Evolutionary conservation across 805 yeast species (phyloP).

Genomic region (Ogataea henricii): DNA sequence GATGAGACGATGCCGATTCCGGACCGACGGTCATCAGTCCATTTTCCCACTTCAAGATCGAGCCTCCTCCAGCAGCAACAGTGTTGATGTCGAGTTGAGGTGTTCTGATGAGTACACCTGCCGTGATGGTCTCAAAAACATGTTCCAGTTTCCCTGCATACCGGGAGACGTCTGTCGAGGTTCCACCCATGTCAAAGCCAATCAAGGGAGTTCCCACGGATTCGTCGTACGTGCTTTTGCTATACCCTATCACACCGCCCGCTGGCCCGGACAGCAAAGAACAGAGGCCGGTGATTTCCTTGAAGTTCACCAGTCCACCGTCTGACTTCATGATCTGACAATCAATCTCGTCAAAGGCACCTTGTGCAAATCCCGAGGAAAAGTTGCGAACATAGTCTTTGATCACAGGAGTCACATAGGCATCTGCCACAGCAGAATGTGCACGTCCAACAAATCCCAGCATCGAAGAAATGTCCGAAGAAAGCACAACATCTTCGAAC

Average conservation of each 20-base stretch:
- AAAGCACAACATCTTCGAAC: conserved; percentile 63
- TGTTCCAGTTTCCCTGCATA: conserved; percentile 71
- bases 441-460: conserved; percentile 72
- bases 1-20: conserved; percentile 83
- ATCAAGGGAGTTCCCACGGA: conserved; percentile 57
- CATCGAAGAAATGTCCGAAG: conserved; percentile 72
- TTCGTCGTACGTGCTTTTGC: conserved; percentile 69
- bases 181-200: conserved; percentile 90
- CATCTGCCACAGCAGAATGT: conserved; percentile 76
- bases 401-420: conserved; percentile 78
- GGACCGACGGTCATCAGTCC: conserved; percentile 87
- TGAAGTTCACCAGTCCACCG: conserved; percentile 87
- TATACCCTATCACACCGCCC: conserved; percentile 96
- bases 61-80: conserved; percentile 86
- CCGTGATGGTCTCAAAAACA: conserved; percentile 78
- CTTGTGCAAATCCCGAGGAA: conserved; percentile 57
- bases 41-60: conserved; percentile 64
- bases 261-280: conserved; percentile 96
- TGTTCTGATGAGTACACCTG: conserved; percentile 77
- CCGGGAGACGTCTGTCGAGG: conserved; percentile 81
- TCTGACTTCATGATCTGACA: conserved; percentile 93
- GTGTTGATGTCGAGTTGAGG: conserved; percentile 83
- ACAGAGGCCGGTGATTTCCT: conserved; percentile 76
- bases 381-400: conserved; percentile 61
- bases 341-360: conserved; percentile 47